Conservation (phyloP, 2,329 filamentous ascomycete species). For the Didymella pinodella region DNA sequence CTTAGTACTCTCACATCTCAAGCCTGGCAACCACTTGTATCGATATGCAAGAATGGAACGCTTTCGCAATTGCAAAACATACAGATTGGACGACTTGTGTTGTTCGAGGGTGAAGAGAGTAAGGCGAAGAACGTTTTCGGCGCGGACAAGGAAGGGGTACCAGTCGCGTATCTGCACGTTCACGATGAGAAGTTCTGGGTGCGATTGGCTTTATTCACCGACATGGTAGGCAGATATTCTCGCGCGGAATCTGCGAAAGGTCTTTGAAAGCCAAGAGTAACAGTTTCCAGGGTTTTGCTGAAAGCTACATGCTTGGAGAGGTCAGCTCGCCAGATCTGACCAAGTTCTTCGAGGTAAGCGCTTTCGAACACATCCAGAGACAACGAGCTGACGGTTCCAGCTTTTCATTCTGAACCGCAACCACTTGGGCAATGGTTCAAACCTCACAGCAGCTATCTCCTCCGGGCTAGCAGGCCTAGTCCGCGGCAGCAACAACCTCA, state of each 20-base stretch:
- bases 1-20: conserved; percentile 54
- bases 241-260: not conserved
- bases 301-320: conserved; percentile 77
- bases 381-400: conserved; percentile 50
- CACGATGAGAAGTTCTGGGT: conserved; percentile 75
- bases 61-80: conserved; percentile 57
- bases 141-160: conserved; percentile 50
- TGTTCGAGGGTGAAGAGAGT: conserved; percentile 55
- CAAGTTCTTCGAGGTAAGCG: conserved; percentile 69
- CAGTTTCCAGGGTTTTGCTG: conserved; percentile 66
- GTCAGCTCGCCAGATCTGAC: conserved; percentile 72
- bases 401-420: conserved; percentile 75
- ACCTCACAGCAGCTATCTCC: conserved; percentile 66
- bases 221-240: conserved; percentile 63
- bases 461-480: conserved; percentile 64
- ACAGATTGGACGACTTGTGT: conserved; percentile 55
- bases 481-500: conserved; percentile 57
- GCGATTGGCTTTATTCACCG: conserved; percentile 71
- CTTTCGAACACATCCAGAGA: not conserved
- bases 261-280: not conserved
- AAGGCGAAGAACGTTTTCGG: conserved; percentile 55
- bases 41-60: conserved; percentile 55
- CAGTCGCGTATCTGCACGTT: conserved; percentile 65
- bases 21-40: conserved; percentile 59
- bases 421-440: conserved; percentile 69